These are phyloP conservation scores for Oryza glaberrima DNA, from an alignment of 176 grass and related monocot species.

Conservation along the genomic window DNA sequence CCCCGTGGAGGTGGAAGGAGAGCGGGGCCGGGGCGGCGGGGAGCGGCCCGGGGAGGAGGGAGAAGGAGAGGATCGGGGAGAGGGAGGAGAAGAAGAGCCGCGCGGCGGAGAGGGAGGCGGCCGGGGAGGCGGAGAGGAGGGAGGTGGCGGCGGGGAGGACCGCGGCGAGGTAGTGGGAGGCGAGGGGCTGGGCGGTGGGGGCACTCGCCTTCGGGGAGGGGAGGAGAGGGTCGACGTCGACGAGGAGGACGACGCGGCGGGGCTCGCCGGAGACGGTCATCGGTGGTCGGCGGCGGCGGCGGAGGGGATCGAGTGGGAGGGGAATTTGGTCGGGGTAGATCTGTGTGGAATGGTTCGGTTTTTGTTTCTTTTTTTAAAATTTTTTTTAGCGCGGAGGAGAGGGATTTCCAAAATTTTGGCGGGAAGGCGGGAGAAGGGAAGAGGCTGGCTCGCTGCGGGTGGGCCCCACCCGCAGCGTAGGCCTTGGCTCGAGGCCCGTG, in stretches of 20 bases:
- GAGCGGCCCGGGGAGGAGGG: conserved; percentile 59
- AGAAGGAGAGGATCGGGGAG: conserved; percentile 65
- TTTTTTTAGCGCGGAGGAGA: neutral
- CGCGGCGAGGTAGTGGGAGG: conserved; percentile 42
- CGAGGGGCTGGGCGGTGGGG: neutral
- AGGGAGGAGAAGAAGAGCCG: conserved; percentile 69
- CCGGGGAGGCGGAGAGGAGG: conserved; percentile 29
- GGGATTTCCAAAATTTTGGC: conserved; percentile 54
- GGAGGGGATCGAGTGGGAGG: neutral
- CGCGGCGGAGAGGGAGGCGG: conserved; percentile 43
- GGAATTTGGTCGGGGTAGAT: conserved; percentile 27
- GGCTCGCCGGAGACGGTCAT: conserved; percentile 48
- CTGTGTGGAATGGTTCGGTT: conserved; percentile 28
- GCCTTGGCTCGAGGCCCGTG: too few relatives aligned
- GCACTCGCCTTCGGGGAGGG: neutral
- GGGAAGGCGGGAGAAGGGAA: conserved; percentile 37
- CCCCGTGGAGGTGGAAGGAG: conserved; percentile 61
- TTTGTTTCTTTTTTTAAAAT: neutral
- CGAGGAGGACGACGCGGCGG: conserved; percentile 66
- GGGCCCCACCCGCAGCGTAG: neutral
- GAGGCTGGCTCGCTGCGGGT: neutral
- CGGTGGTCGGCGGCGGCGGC: conserved; percentile 15
- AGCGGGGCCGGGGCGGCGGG: conserved; percentile 58
- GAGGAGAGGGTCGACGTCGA: conserved; percentile 64
- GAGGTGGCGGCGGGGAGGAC: conserved; percentile 50